Conservation (phyloP, 106 monocot genomes). For the Acorus calamus region DNA sequence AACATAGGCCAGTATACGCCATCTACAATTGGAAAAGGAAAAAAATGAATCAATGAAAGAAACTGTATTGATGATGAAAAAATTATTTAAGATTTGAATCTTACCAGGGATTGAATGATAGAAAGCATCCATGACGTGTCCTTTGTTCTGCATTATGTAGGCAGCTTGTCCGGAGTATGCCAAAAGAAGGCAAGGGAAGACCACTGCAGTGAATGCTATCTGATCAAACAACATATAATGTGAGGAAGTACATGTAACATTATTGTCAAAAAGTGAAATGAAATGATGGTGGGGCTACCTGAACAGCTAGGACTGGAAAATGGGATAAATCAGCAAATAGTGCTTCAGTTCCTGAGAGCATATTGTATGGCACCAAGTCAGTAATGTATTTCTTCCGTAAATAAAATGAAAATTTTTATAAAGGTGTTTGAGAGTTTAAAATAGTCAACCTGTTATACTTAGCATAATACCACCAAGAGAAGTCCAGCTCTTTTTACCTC, state of each 20-base stretch:
- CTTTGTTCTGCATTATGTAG: conserved; percentile 56
- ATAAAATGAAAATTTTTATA: too few species aligned
- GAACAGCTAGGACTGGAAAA: conserved; percentile 23
- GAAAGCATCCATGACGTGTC: conserved; percentile 56
- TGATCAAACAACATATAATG: conserved; percentile 13
- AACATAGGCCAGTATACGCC: conserved; percentile 75
- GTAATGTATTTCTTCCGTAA: too few species aligned
- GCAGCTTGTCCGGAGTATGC: conserved; percentile 82
- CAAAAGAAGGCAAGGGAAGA: conserved; percentile 82
- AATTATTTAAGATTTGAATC: background rate
- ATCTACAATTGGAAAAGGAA: conserved; percentile 25
- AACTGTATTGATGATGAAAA: background rate
- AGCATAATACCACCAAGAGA: conserved; percentile 96
- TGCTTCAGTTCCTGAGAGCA: conserved; percentile 19
- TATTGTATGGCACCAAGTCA: too few species aligned
- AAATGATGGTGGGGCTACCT: conserved; percentile 3
- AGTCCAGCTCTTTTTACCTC: conserved; percentile 42
- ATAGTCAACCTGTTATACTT: conserved; percentile 60
- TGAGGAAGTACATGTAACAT: background rate
- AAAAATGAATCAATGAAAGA: background rate
- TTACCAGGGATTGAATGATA: conserved; percentile 86
- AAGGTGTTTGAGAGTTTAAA: background rate
- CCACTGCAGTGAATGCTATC: conserved; percentile 69
- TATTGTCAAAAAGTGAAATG: background rate
- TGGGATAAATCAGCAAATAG: conserved; percentile 25